A percentile compares a stretch with the other conserved stretches of the same genome.
These are phyloP conservation scores for Chytridiales sp. DNA, from an alignment of 371 early-diverging fungal genomes.

Conservation along the genomic window DNA sequence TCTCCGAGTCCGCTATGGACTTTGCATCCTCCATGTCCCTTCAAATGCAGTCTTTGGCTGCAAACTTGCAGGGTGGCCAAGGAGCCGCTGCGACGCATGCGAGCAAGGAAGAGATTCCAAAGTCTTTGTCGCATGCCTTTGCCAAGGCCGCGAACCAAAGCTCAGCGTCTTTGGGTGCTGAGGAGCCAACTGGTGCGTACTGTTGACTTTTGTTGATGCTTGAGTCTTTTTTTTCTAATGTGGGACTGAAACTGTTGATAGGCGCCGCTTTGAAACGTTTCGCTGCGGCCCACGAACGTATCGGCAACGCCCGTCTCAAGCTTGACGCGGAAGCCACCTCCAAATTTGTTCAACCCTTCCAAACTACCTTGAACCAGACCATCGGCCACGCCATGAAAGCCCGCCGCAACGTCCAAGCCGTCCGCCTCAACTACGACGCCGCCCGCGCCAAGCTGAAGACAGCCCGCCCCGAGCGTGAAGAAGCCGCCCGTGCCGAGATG, in stretches of 20 bases:
- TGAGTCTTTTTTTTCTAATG: not conserved
- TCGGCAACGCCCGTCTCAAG: constrained; percentile 74
- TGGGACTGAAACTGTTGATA: constrained; percentile 4
- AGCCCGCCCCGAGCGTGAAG: constrained; percentile 65
- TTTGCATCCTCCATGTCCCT: constrained; percentile 62
- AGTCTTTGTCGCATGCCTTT: constrained; percentile 70
- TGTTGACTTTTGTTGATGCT: not conserved
- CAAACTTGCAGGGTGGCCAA: constrained; percentile 22
- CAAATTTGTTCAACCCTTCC: constrained; percentile 76
- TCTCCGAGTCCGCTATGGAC: constrained; percentile 69
- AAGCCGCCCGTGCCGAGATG: constrained; percentile 73
- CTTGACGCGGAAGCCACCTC: constrained; percentile 61
- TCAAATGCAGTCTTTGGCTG: constrained; percentile 62
- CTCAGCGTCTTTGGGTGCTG: constrained; percentile 65
- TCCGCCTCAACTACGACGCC: constrained; percentile 80
- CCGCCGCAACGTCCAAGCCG: constrained; percentile 73
- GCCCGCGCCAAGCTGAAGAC: constrained; percentile 73
- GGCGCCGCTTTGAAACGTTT: constrained; percentile 83
- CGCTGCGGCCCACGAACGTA: constrained; percentile 73
- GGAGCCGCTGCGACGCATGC: constrained; percentile 13
- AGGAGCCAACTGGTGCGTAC: constrained; percentile 68
- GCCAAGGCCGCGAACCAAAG: constrained; percentile 66
- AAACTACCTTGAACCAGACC: constrained; percentile 64
- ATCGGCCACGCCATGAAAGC: constrained; percentile 82
- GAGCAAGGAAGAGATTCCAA: constrained; percentile 30